Evolutionary conservation across 495 filamentous ascomycete genomes (phyloP).

Genomic region (Cercophora samala): DNA sequence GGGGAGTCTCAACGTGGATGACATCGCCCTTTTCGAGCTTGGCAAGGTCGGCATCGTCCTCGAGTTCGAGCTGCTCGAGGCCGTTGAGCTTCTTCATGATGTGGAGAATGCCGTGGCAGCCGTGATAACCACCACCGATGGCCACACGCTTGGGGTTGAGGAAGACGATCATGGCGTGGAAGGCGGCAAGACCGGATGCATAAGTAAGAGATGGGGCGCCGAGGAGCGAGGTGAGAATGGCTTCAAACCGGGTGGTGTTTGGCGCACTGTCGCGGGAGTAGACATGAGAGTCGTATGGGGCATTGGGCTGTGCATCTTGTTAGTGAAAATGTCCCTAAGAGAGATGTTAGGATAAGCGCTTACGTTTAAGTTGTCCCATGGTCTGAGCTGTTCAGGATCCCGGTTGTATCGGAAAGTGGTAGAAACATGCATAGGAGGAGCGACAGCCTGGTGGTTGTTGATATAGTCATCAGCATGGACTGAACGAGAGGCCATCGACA

Average conservation of each 20-base stretch:
- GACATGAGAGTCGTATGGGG: conserved; percentile 52
- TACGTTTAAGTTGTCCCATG: conserved; percentile 46
- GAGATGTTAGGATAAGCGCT: conserved; percentile 10
- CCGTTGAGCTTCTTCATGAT: conserved; percentile 69
- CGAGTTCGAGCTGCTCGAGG: conserved; percentile 61
- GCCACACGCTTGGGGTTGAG: conserved; percentile 75
- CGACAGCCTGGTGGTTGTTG: conserved; percentile 69
- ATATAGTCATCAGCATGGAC: conserved; percentile 83
- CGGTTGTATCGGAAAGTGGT: conserved; percentile 81
- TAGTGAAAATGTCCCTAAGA: not conserved
- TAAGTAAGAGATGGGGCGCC: conserved; percentile 70
- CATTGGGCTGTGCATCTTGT: conserved; percentile 32
- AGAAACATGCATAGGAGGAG: conserved; percentile 80
- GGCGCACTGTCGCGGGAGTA: conserved; percentile 79
- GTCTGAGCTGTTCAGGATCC: conserved; percentile 60
- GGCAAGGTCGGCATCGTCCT: conserved; percentile 40
- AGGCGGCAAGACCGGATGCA: conserved; percentile 78
- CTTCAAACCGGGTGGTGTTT: conserved; percentile 78
- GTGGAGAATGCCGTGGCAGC: conserved; percentile 77
- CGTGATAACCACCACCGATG: conserved; percentile 85
- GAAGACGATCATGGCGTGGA: conserved; percentile 75
- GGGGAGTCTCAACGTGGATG: conserved; percentile 85
- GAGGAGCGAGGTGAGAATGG: conserved; percentile 69
- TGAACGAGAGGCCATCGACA: conserved; percentile 64
- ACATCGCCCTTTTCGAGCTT: conserved; percentile 70